A percentile compares a stretch with the other conserved stretches of the same genome.
Conservation (phyloP, 2,329 filamentous ascomycete genomes). For the Lachnellula cervina region DNA sequence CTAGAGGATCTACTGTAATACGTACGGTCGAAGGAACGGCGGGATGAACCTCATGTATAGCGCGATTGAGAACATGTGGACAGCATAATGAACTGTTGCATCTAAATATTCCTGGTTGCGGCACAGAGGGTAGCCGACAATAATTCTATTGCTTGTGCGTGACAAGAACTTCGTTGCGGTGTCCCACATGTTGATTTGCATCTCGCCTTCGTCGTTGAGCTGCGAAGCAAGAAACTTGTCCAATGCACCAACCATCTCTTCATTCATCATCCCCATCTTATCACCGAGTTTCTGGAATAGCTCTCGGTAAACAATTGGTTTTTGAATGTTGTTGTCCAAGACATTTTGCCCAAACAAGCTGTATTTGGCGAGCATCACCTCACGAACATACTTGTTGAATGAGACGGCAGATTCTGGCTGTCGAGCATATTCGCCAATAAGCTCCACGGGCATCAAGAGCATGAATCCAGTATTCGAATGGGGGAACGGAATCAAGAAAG, state of each 20-base stretch:
- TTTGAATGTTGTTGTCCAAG: not conserved
- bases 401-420: not conserved
- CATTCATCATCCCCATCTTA: slow-evolving; percentile 1
- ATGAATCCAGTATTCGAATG: not conserved
- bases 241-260: not conserved
- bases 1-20: not conserved
- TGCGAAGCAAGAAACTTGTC: not conserved
- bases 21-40: not conserved
- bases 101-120: slow-evolving; percentile 18
- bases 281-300: not conserved
- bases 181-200: slow-evolving; percentile 10
- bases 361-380: not conserved
- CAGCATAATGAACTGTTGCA: slow-evolving; percentile 17
- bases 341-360: not conserved
- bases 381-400: not conserved
- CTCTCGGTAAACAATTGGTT: not conserved
- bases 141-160: slow-evolving; percentile 8
- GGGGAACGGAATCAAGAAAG: not conserved
- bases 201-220: not conserved
- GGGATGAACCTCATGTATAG: slow-evolving; percentile 18
- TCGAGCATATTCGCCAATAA: not conserved
- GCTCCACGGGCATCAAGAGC: not conserved
- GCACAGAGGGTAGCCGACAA: slow-evolving; percentile 13
- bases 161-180: slow-evolving; percentile 11
- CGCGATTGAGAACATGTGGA: slow-evolving; percentile 15